Evolutionary conservation across 495 filamentous ascomycete species (phyloP).

Genomic region (Penicillium soppii): DNA sequence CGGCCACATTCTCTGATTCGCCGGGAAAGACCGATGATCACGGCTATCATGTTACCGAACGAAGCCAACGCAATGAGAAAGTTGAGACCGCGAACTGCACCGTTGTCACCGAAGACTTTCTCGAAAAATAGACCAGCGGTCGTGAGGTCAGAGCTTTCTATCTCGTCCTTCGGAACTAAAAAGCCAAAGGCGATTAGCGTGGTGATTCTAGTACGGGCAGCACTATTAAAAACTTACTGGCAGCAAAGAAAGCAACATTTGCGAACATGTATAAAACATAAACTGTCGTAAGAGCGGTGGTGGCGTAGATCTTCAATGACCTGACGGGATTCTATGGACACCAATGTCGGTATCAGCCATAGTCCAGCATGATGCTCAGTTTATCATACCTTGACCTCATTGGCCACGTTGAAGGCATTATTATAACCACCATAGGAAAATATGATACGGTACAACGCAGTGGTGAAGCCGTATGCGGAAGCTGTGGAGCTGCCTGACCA

Average conservation of each 20-base stretch:
- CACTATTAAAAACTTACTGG: constrained; percentile 35
- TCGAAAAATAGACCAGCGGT: constrained; percentile 44
- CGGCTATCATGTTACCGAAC: constrained; percentile 55
- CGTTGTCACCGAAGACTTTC: constrained; percentile 47
- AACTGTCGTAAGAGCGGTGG: constrained; percentile 34
- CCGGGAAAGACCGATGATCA: constrained; percentile 49
- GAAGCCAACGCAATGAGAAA: constrained; percentile 53
- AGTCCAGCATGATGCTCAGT: constrained; percentile 16
- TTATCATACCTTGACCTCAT: constrained; percentile 48
- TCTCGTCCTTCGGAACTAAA: not conserved
- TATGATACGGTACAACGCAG: constrained; percentile 52
- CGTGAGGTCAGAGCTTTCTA: not conserved
- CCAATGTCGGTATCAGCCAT: constrained; percentile 12
- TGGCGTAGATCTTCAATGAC: constrained; percentile 21
- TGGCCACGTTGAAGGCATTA: constrained; percentile 58
- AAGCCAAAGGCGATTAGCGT: not conserved
- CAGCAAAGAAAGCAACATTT: constrained; percentile 54
- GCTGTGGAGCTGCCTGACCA: constrained; percentile 40
- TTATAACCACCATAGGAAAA: constrained; percentile 53
- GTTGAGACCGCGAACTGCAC: constrained; percentile 45
- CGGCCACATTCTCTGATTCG: constrained; percentile 49
- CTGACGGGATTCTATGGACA: not conserved
- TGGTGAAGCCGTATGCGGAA: constrained; percentile 45
- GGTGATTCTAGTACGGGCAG: not conserved
- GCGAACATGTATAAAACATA: constrained; percentile 50